These are phyloP conservation scores for Pseudocercospora pini-densiflorae DNA, from an alignment of 2,329 filamentous ascomycete genomes.

Conservation along the genomic window DNA sequence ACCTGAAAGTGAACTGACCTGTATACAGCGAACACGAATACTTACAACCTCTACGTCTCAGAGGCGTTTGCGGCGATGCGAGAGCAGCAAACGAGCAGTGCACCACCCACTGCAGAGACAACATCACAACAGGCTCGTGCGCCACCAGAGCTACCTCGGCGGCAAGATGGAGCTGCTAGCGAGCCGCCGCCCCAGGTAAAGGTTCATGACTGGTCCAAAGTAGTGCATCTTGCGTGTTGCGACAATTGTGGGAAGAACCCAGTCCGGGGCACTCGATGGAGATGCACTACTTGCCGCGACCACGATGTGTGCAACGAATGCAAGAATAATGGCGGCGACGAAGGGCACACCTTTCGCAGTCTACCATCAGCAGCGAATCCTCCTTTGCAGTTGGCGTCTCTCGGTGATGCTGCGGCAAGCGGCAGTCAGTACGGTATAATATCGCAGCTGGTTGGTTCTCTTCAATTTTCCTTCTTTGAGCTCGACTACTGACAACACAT, in stretches of 20 bases:
- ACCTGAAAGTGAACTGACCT: neutral
- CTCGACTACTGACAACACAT: neutral
- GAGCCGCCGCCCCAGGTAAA: neutral
- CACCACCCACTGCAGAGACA: constrained; percentile 1
- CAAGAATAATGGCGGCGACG: constrained; percentile 12
- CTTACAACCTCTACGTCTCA: constrained; percentile 10
- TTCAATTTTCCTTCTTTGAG: neutral
- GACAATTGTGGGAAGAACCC: constrained; percentile 12
- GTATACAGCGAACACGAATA: constrained; percentile 15
- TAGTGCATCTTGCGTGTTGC: constrained; percentile 12
- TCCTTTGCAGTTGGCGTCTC: constrained; percentile 8
- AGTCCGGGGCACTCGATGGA: constrained; percentile 9
- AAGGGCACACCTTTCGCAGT: constrained; percentile 8
- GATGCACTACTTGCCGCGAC: constrained; percentile 12
- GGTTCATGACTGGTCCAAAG: constrained; percentile 11
- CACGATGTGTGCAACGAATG: constrained; percentile 16
- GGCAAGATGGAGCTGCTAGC: constrained; percentile 9
- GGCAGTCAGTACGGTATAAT: constrained; percentile 13
- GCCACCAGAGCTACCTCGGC: constrained; percentile 10
- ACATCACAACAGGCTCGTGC: neutral
- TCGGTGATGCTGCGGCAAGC: constrained; percentile 4
- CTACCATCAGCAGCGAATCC: constrained; percentile 4
- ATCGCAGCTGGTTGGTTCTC: constrained; percentile 3
- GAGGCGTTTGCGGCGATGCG: constrained; percentile 2
- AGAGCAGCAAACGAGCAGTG: constrained; percentile 16